Percentiles rank a stretch among this genome's conserved stretches.
phyloP scores from a whole-genome alignment of 78 protist genomes.

The Bigelowiella natans region DNA sequence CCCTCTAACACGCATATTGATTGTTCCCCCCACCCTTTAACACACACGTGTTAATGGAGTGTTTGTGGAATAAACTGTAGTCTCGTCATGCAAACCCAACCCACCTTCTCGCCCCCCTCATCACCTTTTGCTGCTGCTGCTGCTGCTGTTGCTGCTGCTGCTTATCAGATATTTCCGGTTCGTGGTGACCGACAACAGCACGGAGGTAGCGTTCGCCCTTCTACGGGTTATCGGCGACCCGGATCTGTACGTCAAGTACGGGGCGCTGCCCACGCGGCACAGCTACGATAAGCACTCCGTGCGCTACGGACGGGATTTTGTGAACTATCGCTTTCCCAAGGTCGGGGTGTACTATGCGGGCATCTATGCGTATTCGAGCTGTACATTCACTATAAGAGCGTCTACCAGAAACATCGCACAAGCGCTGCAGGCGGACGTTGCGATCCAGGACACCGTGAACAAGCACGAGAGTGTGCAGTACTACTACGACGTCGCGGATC shows the following conservation, averaged over 20 bases:
- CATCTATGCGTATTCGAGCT: not conserved
- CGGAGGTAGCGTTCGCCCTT: no score
- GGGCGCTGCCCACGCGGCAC: not conserved
- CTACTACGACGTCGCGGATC: not conserved
- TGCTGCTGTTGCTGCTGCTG: no score
- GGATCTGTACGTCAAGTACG: not conserved
- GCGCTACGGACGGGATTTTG: not conserved
- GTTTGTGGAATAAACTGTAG: no score
- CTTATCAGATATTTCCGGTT: no score
- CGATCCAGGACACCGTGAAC: not conserved
- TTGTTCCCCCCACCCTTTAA: no score
- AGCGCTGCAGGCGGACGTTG: not conserved
- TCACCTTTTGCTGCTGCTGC: no score
- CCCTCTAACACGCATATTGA: no score
- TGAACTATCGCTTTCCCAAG: not conserved
- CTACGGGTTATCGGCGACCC: not conserved
- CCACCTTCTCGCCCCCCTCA: no score
- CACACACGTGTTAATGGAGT: no score
- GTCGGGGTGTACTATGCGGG: not conserved
- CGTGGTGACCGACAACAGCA: no score
- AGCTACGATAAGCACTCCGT: not conserved
- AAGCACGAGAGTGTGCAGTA: not conserved
- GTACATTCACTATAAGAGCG: not conserved
- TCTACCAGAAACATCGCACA: not conserved
- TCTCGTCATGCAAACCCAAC: no score